phyloP scores from a whole-genome alignment of 371 early-diverging fungal species.

The Actinomortierella ambigua region DNA sequence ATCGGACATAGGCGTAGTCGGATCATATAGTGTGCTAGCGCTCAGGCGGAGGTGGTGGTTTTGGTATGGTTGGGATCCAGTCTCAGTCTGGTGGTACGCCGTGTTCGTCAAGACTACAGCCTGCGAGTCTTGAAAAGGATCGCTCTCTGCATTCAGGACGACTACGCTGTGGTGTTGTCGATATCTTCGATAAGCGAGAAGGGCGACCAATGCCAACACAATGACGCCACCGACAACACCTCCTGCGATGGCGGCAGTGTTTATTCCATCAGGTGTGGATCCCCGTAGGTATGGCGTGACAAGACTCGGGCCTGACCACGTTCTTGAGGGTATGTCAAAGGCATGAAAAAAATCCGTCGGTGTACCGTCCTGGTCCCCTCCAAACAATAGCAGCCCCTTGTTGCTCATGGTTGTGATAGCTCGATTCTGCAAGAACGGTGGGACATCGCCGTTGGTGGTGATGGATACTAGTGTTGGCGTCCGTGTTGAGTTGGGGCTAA shows the following conservation, averaged over 20 bases:
- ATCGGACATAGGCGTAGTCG: no score
- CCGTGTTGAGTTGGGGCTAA: slow-evolving; percentile 12
- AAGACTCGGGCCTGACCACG: slow-evolving; percentile 28
- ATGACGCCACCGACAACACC: slow-evolving; percentile 36
- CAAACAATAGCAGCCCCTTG: slow-evolving; percentile 17
- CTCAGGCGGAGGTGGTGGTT: no score
- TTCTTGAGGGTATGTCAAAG: slow-evolving; percentile 15
- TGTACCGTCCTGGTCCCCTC: slow-evolving; percentile 4
- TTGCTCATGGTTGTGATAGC: slow-evolving; percentile 10
- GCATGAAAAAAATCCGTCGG: slow-evolving; percentile 10
- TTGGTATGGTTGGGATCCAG: no score
- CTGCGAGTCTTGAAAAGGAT: not conserved
- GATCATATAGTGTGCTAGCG: no score
- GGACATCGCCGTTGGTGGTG: slow-evolving; percentile 13
- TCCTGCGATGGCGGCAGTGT: slow-evolving; percentile 27
- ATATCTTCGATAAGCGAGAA: slow-evolving; percentile 21
- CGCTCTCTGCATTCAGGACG: not conserved
- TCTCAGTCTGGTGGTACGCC: no score
- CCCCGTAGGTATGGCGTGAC: not conserved
- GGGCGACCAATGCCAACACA: slow-evolving; percentile 21
- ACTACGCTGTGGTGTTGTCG: not conserved
- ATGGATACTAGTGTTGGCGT: slow-evolving; percentile 13
- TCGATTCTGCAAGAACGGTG: slow-evolving; percentile 18
- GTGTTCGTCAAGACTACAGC: no score
- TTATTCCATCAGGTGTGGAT: not conserved